Evolutionary conservation across 2,329 filamentous ascomycete genomes (phyloP), one percentile per base, ranked within the genome.

Genomic region (Xylaria polymorpha): DNA sequence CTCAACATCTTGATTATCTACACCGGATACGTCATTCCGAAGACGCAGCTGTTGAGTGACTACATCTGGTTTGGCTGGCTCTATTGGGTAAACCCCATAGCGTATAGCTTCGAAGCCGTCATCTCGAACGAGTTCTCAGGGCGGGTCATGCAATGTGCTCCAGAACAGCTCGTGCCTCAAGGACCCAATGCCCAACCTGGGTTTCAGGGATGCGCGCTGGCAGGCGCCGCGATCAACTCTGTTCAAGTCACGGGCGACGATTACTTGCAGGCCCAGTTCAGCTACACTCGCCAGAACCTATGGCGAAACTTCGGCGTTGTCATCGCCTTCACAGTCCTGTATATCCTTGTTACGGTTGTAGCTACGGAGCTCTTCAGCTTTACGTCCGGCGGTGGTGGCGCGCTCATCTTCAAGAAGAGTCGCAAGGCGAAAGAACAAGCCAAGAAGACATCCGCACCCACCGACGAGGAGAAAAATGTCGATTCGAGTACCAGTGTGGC

Each of bases 221-320:
- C 84, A 3, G 86, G 87, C 0, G 84, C 89, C 0, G 75, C 79
- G 0, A 79, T 83, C 3, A 88, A 88, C 18, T 78, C 80, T 5
- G 71, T 75, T 0, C 75, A 76, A 1, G 86, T 93, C 5, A 75
- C 81, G 0, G 91, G 91, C 0, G 82, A 85, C 15, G 80, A 80
- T 0, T 92, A 90, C 61, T 81, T 92, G 56, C 72, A 74, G 25
- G 79, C 79, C 9, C 82, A 79, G 4, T 91, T 87, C 71, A 78
- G 81, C 1, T 93, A 92, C 76, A 82, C 80, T 4, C 80, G 85
- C 1, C 79, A 81, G 0, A 86, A 93, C 73, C 80, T 90, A 8
- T 93, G 91, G 91, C 88, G 92, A 3, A 94, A 95, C 77, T 94
- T 92, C 75, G 92, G 91, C 39, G 90, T 94, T 3, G 80, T 96